phyloP scores from a whole-genome alignment of 768 basidiomycete genomes.

The Boletales sp. region DNA sequence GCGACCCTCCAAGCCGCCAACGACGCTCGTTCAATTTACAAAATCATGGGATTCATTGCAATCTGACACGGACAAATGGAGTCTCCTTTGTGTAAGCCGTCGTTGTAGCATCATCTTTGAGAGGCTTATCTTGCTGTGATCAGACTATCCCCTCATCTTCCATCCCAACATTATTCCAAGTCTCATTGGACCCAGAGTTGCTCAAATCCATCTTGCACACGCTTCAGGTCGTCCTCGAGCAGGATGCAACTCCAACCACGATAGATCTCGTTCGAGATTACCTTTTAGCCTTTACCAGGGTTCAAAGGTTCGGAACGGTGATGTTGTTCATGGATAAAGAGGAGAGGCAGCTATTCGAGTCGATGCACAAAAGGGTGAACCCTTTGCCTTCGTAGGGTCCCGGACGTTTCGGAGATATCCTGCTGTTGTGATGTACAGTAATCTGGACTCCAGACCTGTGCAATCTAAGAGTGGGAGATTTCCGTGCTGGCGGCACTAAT shows the following conservation, averaged over 20 bases:
- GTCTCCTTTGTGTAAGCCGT: conserved; percentile 53
- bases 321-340: conserved; percentile 54
- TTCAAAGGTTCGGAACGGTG: conserved; percentile 63
- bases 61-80: conserved; percentile 49
- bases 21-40: conserved; percentile 60
- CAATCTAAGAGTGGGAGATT: background rate
- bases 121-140: background rate
- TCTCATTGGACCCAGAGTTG: conserved; percentile 63
- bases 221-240: conserved; percentile 36
- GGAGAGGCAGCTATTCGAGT: conserved; percentile 49
- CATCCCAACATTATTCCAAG: conserved; percentile 63
- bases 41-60: conserved; percentile 50
- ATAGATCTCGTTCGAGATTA: conserved; percentile 40
- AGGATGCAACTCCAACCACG: conserved; percentile 7
- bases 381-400: conserved; percentile 3
- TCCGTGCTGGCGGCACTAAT: background rate
- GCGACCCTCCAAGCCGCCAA: conserved; percentile 27
- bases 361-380: conserved; percentile 40
- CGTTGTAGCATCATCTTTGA: background rate
- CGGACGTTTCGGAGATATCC: background rate
- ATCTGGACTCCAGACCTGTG: too few relatives aligned
- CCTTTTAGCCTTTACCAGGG: conserved; percentile 47
- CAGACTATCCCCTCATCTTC: conserved; percentile 54
- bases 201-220: conserved; percentile 56
- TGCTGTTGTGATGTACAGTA: too few relatives aligned